Evolutionary conservation across 176 grass and related monocot genomes (phyloP).

Genomic region (Ensete ventricosum): DNA sequence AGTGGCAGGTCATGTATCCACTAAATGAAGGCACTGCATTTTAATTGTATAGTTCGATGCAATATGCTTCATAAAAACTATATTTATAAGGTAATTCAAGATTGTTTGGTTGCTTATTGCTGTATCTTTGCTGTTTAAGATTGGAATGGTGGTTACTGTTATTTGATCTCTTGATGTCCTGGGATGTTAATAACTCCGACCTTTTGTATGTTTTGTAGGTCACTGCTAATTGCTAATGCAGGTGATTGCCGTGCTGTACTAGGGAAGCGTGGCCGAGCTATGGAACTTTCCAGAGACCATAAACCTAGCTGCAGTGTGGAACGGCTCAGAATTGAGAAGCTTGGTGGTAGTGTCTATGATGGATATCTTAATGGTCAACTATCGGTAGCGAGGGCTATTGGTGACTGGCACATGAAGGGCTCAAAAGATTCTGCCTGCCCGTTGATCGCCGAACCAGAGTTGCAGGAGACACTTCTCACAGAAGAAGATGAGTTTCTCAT

Average conservation of each 20-base stretch:
- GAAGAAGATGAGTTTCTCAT: conserved; percentile 96
- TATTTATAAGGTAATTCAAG: too few relatives aligned
- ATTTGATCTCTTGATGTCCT: too few relatives aligned
- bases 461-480: conserved; percentile 52
- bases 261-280: conserved; percentile 60
- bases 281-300: conserved; percentile 65
- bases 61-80: too few relatives aligned
- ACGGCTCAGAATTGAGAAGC: conserved; percentile 68
- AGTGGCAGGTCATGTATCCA: too few relatives aligned
- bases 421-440: conserved; percentile 55
- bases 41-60: too few relatives aligned
- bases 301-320: conserved; percentile 55
- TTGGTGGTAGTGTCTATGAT: conserved; percentile 74
- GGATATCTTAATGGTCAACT: conserved; percentile 82
- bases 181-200: not conserved
- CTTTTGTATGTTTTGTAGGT: conserved; percentile 30
- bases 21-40: too few relatives aligned
- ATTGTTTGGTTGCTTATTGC: too few relatives aligned
- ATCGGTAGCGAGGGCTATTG: conserved; percentile 75
- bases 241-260: conserved; percentile 75
- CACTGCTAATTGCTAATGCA: conserved; percentile 69
- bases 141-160: not conserved
- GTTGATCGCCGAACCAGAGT: conserved; percentile 68
- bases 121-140: too few relatives aligned
- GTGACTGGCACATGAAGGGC: conserved; percentile 97